Percentiles rank a stretch among this genome's conserved stretches.
Conservation (phyloP, 306 rosid genomes). For the Malus asiatica region DNA sequence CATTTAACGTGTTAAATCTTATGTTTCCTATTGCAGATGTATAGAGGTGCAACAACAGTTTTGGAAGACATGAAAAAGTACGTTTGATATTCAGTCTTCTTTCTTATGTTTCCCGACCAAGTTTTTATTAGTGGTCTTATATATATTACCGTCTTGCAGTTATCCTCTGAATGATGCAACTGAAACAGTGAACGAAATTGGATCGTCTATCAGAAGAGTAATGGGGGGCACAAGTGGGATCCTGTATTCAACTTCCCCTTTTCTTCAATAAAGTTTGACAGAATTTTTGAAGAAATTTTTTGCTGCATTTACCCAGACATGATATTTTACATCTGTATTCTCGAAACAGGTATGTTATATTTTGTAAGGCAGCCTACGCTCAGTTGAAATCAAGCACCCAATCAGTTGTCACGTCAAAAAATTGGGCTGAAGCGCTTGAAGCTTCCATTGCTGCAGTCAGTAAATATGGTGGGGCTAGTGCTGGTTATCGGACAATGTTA, state of each 20-base stretch:
- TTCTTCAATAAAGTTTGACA: constrained; percentile 8
- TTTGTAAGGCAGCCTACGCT: constrained; percentile 70
- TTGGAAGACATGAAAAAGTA: constrained; percentile 75
- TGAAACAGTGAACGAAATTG: constrained; percentile 79
- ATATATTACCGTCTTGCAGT: constrained; percentile 37
- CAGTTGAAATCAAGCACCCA: constrained; percentile 52
- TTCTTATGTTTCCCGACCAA: neutral
- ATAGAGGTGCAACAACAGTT: constrained; percentile 75
- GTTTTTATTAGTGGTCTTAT: constrained; percentile 18
- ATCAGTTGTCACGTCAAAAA: constrained; percentile 38
- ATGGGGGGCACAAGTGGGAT: constrained; percentile 99
- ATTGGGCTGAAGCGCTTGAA: constrained; percentile 79
- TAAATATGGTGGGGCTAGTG: constrained; percentile 91
- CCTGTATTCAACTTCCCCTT: constrained; percentile 47
- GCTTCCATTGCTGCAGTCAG: constrained; percentile 79
- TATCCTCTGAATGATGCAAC: constrained; percentile 93
- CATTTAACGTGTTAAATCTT: constrained; percentile 12
- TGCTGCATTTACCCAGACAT: neutral
- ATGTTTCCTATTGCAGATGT: constrained; percentile 54
- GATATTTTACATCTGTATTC: neutral
- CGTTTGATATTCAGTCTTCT: constrained; percentile 4
- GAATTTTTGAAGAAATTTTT: neutral
- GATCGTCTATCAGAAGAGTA: constrained; percentile 64
- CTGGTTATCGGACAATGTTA: constrained; percentile 87
- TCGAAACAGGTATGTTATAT: constrained; percentile 55